Evolutionary conservation across 306 rosid genomes (phyloP).

Genomic region (Fragaria nilgerrensis): DNA sequence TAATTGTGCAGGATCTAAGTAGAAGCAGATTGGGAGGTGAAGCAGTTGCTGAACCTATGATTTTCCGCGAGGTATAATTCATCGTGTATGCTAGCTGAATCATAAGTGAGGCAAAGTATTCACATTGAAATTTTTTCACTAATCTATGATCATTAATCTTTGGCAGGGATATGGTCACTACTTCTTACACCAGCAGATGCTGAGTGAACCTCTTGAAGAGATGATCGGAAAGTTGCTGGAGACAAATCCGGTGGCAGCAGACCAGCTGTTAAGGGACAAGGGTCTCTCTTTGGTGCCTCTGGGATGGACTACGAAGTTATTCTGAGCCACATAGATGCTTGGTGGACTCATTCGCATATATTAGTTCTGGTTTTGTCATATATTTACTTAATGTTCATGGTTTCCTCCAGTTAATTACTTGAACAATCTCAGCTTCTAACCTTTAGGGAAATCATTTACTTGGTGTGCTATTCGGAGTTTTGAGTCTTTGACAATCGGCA

Average conservation of each 20-base stretch:
- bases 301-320: constrained; percentile 43
- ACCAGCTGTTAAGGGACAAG: constrained; percentile 60
- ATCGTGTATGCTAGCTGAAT: not conserved
- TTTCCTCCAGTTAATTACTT: not conserved
- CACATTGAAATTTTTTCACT: not conserved
- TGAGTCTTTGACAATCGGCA: not conserved
- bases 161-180: constrained; percentile 88
- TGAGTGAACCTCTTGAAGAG: constrained; percentile 85
- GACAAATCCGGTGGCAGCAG: constrained; percentile 56
- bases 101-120: not conserved
- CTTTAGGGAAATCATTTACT: not conserved
- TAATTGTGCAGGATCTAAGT: constrained; percentile 60
- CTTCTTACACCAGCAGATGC: constrained; percentile 46
- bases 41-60: constrained; percentile 50
- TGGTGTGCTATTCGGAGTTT: not conserved
- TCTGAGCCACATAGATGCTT: constrained; percentile 26
- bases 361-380: not conserved
- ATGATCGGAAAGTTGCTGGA: constrained; percentile 78
- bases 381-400: not conserved
- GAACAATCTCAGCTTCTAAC: not conserved
- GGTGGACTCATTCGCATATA: not conserved
- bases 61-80: constrained; percentile 68
- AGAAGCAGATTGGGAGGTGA: constrained; percentile 61
- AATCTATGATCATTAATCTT: not conserved
- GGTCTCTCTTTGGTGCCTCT: constrained; percentile 71